phyloP scores from a whole-genome alignment of 225 moss, liverwort and hornwort genomes.

The Thuidium tamariscinum region DNA sequence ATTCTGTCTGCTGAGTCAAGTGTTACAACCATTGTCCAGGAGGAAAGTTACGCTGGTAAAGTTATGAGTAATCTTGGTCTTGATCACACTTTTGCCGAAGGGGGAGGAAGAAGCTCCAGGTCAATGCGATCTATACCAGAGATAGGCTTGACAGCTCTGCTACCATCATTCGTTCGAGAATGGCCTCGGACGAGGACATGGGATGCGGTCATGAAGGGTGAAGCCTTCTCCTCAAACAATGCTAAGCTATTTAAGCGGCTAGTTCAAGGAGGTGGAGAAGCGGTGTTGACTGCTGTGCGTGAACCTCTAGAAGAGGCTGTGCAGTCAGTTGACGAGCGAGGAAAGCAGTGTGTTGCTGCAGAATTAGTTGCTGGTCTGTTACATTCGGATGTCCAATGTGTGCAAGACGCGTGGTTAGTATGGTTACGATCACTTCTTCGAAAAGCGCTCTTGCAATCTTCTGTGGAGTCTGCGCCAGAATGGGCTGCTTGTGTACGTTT shows the following conservation, averaged over 20 bases:
- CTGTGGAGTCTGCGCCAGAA: conserved; percentile 86
- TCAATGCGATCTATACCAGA: conserved; percentile 72
- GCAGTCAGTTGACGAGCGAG: conserved; percentile 63
- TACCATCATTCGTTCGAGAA: conserved; percentile 91
- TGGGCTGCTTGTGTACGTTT: conserved; percentile 96
- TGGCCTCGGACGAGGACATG: conserved; percentile 96
- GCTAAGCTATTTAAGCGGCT: conserved; percentile 96
- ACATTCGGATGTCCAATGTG: conserved; percentile 90
- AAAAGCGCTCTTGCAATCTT: conserved; percentile 75
- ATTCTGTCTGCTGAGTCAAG: conserved; percentile 43
- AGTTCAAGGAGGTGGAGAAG: conserved; percentile 75
- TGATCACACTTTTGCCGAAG: conserved; percentile 84
- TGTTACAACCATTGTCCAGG: conserved; percentile 39
- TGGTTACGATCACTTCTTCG: conserved; percentile 75
- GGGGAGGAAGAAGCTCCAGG: conserved; percentile 62
- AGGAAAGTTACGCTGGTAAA: conserved; percentile 43
- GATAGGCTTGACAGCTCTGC: conserved; percentile 73
- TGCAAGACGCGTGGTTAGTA: conserved; percentile 63
- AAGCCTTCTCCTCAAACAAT: conserved; percentile 74
- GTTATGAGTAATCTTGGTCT: conserved; percentile 74
- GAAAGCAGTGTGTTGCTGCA: conserved; percentile 93
- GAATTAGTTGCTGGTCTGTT: conserved; percentile 82
- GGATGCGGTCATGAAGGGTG: conserved; percentile 67
- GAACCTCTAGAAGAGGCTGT: conserved; percentile 70
- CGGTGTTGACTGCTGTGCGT: conserved; percentile 48